Percentiles rank a stretch among this genome's conserved stretches.
These are phyloP conservation scores for Dendrocalamus latiflorus DNA, from an alignment of 202 grass and related monocot genomes.

Conservation along the genomic window DNA sequence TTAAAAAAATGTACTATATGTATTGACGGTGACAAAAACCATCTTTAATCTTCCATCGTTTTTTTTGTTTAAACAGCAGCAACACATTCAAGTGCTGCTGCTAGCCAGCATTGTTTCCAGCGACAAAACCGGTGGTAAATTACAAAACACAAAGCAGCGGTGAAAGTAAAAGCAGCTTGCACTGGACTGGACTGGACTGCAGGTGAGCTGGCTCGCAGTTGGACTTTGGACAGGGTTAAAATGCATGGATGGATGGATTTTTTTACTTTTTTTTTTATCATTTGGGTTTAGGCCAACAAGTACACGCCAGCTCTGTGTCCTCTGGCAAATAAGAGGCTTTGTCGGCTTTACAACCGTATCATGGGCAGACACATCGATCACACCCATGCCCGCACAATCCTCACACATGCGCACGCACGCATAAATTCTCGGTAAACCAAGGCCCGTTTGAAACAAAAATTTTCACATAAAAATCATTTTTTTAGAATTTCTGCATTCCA, in stretches of 20 bases:
- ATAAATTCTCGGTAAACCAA: no score
- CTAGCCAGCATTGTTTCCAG: neutral
- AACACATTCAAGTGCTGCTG: neutral
- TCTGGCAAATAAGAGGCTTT: constrained; percentile 28
- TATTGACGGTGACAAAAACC: neutral
- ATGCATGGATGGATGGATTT: neutral
- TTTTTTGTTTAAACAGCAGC: neutral
- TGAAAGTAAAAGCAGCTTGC: neutral
- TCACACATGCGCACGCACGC: neutral
- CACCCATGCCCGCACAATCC: neutral
- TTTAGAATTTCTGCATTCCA: neutral
- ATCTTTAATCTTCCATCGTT: neutral
- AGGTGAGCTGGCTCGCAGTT: constrained; percentile 28
- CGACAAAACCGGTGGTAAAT: neutral
- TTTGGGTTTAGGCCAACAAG: neutral
- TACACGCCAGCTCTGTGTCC: constrained; percentile 17
- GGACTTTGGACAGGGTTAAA: neutral
- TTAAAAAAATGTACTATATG: neutral
- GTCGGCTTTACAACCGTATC: constrained; percentile 41
- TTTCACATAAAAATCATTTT: neutral
- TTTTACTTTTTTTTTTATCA: neutral
- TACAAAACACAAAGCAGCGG: neutral
- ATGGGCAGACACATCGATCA: neutral
- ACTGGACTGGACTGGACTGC: neutral
- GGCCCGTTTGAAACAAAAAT: neutral